Conservation (phyloP, 805 yeast genomes). For the Jamesozyma lodderae region DNA sequence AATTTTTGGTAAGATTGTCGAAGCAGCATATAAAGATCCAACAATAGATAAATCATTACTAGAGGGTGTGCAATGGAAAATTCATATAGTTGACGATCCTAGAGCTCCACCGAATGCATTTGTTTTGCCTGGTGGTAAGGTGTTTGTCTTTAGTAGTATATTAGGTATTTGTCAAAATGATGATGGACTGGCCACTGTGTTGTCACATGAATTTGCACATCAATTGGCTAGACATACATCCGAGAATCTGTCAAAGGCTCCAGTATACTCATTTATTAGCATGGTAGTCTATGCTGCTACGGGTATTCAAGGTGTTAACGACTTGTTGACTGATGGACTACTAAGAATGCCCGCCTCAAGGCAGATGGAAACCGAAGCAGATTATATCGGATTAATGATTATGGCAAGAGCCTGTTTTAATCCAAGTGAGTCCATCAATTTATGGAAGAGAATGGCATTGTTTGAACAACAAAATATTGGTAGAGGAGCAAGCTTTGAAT, state of each 20-base stretch:
- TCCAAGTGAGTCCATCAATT: conserved; percentile 59
- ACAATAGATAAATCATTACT: conserved; percentile 28
- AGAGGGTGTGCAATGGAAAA: conserved; percentile 50
- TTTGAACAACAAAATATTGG: conserved; percentile 34
- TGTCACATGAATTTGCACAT: conserved; percentile 90
- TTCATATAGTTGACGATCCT: conserved; percentile 68
- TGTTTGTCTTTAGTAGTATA: conserved; percentile 76
- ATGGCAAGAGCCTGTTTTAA: conserved; percentile 87
- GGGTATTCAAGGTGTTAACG: conserved; percentile 47
- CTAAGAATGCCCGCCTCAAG: conserved; percentile 79
- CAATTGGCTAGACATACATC: conserved; percentile 87
- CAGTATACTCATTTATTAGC: conserved; percentile 52
- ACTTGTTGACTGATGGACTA: conserved; percentile 44
- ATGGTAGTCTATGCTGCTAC: conserved; percentile 49
- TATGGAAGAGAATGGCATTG: conserved; percentile 77
- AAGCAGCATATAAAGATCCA: conserved; percentile 41
- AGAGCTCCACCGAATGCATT: conserved; percentile 89
- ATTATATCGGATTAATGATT: conserved; percentile 82
- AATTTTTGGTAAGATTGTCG: conserved; percentile 57
- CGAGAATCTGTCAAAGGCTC: conserved; percentile 72
- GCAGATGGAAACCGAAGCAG: conserved; percentile 94
- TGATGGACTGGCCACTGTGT: conserved; percentile 91
- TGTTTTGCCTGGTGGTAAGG: conserved; percentile 92
- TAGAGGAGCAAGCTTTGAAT: conserved; percentile 38
- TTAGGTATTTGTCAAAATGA: conserved; percentile 70